These are phyloP conservation scores for Boletus bicolor DNA, from an alignment of 768 basidiomycete genomes.

Conservation along the genomic window DNA sequence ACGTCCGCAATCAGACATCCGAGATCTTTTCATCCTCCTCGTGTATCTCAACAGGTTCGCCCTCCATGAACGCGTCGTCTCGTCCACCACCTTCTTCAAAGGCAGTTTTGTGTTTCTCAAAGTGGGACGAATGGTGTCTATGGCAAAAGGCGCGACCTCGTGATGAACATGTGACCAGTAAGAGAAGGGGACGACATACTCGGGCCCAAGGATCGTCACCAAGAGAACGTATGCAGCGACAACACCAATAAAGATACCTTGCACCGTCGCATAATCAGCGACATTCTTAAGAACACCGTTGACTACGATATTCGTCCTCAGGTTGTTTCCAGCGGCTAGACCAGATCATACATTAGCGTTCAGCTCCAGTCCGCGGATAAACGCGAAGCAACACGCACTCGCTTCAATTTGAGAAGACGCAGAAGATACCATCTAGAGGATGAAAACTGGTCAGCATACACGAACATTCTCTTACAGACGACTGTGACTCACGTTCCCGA, in stretches of 20 bases:
- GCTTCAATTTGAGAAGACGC: conserved; percentile 59
- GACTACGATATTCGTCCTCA: conserved; percentile 47
- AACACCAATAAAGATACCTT: conserved; percentile 85
- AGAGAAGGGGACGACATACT: conserved; percentile 41
- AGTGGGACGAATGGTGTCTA: conserved; percentile 73
- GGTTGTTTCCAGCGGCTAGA: conserved; percentile 54
- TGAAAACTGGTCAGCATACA: neutral
- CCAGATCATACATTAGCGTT: neutral
- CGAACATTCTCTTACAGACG: too few relatives aligned
- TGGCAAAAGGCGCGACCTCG: neutral
- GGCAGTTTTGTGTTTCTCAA: conserved; percentile 78
- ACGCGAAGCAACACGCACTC: conserved; percentile 11
- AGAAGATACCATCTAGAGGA: conserved; percentile 55
- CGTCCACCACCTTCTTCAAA: conserved; percentile 72
- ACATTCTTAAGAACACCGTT: conserved; percentile 41
- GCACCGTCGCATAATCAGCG: conserved; percentile 70
- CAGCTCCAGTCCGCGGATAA: neutral
- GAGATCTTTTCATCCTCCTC: conserved; percentile 21
- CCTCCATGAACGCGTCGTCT: conserved; percentile 43
- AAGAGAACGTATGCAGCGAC: conserved; percentile 76
- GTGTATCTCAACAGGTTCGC: conserved; percentile 4
- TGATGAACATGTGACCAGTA: neutral
- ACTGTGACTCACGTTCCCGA: conserved; percentile 54
- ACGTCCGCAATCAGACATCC: conserved; percentile 9
- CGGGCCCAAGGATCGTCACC: conserved; percentile 75